A percentile compares a stretch with the other conserved stretches of the same genome.
phyloP scores from a whole-genome alignment of 192 early-diverging fungal species.

The Dissophora ornata region DNA sequence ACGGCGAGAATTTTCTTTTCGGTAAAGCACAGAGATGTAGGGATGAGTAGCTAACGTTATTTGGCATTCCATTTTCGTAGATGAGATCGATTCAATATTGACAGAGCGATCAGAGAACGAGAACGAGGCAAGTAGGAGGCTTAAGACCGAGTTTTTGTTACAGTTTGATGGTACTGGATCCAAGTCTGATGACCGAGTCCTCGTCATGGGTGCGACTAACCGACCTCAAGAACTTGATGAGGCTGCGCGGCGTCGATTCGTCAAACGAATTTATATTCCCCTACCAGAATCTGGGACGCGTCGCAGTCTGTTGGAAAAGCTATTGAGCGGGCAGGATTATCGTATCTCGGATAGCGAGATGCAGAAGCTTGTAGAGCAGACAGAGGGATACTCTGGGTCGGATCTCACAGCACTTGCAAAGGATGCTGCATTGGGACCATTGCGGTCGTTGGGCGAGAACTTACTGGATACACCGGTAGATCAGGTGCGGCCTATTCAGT shows the following conservation, averaged over 20 bases:
- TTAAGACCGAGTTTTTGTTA: constrained; percentile 92
- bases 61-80: too few relatives aligned
- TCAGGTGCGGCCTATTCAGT: constrained; percentile 74
- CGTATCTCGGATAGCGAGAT: constrained; percentile 66
- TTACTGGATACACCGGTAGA: constrained; percentile 58
- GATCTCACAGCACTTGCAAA: constrained; percentile 85
- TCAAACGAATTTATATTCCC: constrained; percentile 80
- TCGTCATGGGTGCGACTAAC: constrained; percentile 96
- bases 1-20: too few relatives aligned
- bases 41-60: too few relatives aligned
- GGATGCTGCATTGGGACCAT: constrained; percentile 76
- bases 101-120: constrained; percentile 88
- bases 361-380: constrained; percentile 64
- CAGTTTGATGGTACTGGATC: constrained; percentile 78
- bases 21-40: too few relatives aligned
- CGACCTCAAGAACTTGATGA: constrained; percentile 89
- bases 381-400: constrained; percentile 84
- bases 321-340: constrained; percentile 68
- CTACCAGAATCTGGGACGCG: constrained; percentile 79
- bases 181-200: constrained; percentile 64
- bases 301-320: constrained; percentile 63
- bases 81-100: constrained; percentile 83
- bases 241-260: constrained; percentile 86
- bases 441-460: constrained; percentile 73
- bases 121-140: constrained; percentile 81